phyloP scores from a whole-genome alignment of 1,284 basidiomycete genomes.

The Melampsora larici-populina region DNA sequence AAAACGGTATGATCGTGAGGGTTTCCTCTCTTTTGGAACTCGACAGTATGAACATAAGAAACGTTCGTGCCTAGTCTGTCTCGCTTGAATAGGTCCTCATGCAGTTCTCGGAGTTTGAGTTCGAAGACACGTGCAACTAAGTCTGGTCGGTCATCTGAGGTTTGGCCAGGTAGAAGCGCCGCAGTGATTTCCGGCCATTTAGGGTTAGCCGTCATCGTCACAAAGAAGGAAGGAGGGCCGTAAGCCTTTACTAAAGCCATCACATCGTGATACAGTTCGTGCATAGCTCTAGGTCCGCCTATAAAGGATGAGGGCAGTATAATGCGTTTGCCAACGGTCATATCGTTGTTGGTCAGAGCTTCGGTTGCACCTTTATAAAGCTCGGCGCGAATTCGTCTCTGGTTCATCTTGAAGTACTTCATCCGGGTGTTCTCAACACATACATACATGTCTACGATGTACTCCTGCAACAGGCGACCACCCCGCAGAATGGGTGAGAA shows the following conservation, averaged over 20 bases:
- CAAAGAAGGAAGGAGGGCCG: constrained; percentile 55
- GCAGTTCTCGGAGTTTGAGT: neutral
- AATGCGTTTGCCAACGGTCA: constrained; percentile 45
- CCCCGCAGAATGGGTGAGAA: neutral
- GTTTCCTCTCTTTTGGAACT: too few species aligned
- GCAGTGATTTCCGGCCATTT: constrained; percentile 51
- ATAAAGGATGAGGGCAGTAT: constrained; percentile 53
- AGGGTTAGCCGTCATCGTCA: constrained; percentile 56
- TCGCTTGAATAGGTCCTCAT: neutral
- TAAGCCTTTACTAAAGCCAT: constrained; percentile 52
- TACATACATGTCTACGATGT: constrained; percentile 8
- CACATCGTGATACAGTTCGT: too few species aligned
- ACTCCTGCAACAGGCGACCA: neutral
- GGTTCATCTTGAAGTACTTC: neutral
- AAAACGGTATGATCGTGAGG: constrained; percentile 6
- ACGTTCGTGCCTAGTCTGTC: neutral
- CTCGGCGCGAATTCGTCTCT: neutral
- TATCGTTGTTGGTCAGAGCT: constrained; percentile 11
- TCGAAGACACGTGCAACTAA: neutral
- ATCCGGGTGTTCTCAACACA: neutral
- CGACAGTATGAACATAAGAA: constrained; percentile 4
- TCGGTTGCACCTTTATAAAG: neutral
- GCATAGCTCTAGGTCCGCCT: too few species aligned
- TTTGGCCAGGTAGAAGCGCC: too few species aligned
- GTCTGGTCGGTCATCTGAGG: neutral